Base-by-base conservation (phyloP, 148 eudicot genomes). In the Amaranthus cruentus region DNA sequence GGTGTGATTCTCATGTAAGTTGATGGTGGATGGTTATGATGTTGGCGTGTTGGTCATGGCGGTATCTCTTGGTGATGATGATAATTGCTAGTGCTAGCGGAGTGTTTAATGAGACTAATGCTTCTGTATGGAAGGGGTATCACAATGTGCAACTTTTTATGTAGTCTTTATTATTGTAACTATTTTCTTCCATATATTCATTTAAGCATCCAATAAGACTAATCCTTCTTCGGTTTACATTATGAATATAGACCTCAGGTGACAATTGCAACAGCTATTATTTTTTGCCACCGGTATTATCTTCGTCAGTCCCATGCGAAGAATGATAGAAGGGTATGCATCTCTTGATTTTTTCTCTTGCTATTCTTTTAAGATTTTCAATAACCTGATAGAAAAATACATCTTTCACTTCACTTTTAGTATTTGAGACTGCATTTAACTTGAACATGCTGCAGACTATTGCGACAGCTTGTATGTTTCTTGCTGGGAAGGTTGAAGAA, bases 401-500 rank as follows among this genome's bases (percentile, higher is more conserved):
- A 28, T 28, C 2, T 28, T 28, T 1, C 38, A 2, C 38, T 28
- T 28, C 38, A 28, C 38, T 56, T 51, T 55, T 64, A 71, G 47
- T 66, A 10, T 47, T 70, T 0, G 4, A 47, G 55, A 55, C 46
- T 10, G 47, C 55, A 63, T 10, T 47, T 79, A 13, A 65, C 60
- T 51, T 70, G 53, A 53, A 70, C 57, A 55, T 77, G 54, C 59
- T 76, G 83, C 91, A 94, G 98, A 87, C 96, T 12, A 78, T 94
- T 74, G 97, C 96, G 71, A 94, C 98, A 53, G 98, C 89, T 52
- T 94, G 98, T 74, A 94, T 94, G 98, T 94, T 91, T 84, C 98
- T 94, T 59, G 98, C 98, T 72, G 98, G 98, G 62, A 94, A 94
- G 87, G 98, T 94, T 77, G 98, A 94, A 84, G 98, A 94, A 85